Percentiles rank a stretch among this genome's conserved stretches.
Conservation (phyloP, 805 yeast species). For the Candida nemodendra region DNA sequence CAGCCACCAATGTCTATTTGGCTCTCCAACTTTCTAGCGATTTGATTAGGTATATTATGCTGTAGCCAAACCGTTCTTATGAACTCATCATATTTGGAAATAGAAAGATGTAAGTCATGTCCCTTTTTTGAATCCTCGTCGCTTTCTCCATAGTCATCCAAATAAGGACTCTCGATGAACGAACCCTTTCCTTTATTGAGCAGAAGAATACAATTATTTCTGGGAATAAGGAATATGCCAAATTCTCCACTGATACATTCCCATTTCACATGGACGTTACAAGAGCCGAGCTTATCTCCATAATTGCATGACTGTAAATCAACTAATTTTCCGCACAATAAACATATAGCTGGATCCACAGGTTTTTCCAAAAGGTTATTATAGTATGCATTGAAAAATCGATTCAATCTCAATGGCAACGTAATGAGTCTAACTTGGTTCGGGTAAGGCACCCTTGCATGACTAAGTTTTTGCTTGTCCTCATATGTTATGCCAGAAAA, state of each 20-base stretch:
- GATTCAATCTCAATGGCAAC: constrained; percentile 66
- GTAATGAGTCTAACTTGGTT: constrained; percentile 58
- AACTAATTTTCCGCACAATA: constrained; percentile 72
- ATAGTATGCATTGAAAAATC: constrained; percentile 60
- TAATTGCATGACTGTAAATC: constrained; percentile 63
- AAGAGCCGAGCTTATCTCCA: constrained; percentile 66
- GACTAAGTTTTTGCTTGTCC: constrained; percentile 10
- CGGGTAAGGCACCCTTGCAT: constrained; percentile 53
- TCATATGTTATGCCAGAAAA: constrained; percentile 9
- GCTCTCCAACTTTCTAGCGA: constrained; percentile 78
- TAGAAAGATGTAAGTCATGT: constrained; percentile 66
- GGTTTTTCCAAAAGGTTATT: constrained; percentile 44
- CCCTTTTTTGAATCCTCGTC: constrained; percentile 72
- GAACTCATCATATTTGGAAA: constrained; percentile 62
- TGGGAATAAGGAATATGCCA: constrained; percentile 76
- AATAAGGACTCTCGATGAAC: constrained; percentile 78
- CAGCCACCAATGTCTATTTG: constrained; percentile 90
- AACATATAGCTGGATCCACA: constrained; percentile 81
- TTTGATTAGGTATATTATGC: constrained; percentile 71
- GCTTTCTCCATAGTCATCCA: constrained; percentile 83
- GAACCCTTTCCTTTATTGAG: constrained; percentile 78
- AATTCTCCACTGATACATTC: constrained; percentile 59
- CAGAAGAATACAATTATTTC: constrained; percentile 61
- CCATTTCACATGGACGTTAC: constrained; percentile 65
- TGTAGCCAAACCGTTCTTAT: constrained; percentile 70